A percentile compares a stretch with the other conserved stretches of the same genome.
phyloP scores from a whole-genome alignment of 805 yeast species.

The Millerago galiae region DNA sequence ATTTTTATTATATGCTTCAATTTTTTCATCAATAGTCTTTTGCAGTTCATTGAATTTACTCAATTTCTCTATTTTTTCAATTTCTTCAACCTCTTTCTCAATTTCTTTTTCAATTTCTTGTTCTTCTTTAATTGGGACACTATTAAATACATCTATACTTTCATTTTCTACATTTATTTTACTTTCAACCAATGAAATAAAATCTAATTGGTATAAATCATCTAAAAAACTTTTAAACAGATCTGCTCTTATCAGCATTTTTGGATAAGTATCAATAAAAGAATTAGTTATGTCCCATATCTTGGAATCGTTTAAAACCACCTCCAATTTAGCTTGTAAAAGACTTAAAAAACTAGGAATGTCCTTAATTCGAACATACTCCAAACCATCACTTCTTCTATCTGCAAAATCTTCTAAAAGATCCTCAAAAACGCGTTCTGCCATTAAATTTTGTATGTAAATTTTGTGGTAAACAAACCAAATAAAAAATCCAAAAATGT shows the following conservation, averaged over 20 bases:
- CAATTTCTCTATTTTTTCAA: background rate
- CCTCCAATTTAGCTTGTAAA: background rate
- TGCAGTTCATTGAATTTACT: background rate
- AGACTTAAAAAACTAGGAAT: background rate
- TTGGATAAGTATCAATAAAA: constrained; percentile 12
- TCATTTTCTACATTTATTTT: background rate
- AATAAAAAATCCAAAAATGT: no score
- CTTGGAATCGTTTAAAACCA: background rate
- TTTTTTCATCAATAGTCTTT: background rate
- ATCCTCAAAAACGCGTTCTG: no score
- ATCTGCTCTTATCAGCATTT: constrained; percentile 7
- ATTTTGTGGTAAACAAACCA: no score
- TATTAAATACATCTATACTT: background rate
- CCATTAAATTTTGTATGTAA: no score
- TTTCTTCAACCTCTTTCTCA: background rate
- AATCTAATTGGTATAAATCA: constrained; percentile 14
- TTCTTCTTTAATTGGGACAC: constrained; percentile 1
- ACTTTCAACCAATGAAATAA: constrained; percentile 8
- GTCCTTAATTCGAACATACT: no score
- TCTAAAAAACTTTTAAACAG: constrained; percentile 11
- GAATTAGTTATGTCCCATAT: constrained; percentile 11
- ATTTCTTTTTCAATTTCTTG: background rate
- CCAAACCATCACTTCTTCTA: no score
- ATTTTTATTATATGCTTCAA: background rate
- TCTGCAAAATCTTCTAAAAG: no score